These are phyloP conservation scores for Musa troglodytarum DNA, from an alignment of 176 grass and related monocot species.

Conservation along the genomic window DNA sequence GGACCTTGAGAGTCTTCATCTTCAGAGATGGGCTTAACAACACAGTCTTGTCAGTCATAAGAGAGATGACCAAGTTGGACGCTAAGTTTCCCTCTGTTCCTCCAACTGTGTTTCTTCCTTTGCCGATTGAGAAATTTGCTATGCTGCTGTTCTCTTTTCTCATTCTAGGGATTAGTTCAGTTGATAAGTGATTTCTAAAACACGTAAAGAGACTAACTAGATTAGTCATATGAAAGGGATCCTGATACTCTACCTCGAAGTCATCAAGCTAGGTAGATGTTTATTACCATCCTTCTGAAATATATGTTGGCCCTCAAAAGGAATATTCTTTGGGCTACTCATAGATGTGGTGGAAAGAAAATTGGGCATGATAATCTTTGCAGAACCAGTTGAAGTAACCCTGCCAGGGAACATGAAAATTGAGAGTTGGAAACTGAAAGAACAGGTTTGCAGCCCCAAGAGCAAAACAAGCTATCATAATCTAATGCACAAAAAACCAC, in stretches of 20 bases:
- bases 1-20: constrained; percentile 49
- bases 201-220: neutral
- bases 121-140: constrained; percentile 24
- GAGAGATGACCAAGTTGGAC: constrained; percentile 20
- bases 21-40: constrained; percentile 40
- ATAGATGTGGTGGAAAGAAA: constrained; percentile 19
- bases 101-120: constrained; percentile 29
- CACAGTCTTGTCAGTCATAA: constrained; percentile 33
- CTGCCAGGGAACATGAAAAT: constrained; percentile 10
- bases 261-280: constrained; percentile 27
- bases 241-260: constrained; percentile 40
- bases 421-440: constrained; percentile 30
- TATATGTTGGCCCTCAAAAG: constrained; percentile 26
- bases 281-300: constrained; percentile 36
- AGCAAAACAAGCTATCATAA: neutral
- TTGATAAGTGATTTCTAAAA: constrained; percentile 6
- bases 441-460: neutral
- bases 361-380: constrained; percentile 25
- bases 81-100: constrained; percentile 19
- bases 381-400: constrained; percentile 29
- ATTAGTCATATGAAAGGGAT: constrained; percentile 1
- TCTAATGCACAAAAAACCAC: too few relatives aligned
- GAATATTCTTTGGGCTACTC: constrained; percentile 22
- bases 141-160: constrained; percentile 37
- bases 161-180: constrained; percentile 23